Evolutionary conservation across 805 yeast species (phyloP).

Genomic region (Barnettozyma populi): DNA sequence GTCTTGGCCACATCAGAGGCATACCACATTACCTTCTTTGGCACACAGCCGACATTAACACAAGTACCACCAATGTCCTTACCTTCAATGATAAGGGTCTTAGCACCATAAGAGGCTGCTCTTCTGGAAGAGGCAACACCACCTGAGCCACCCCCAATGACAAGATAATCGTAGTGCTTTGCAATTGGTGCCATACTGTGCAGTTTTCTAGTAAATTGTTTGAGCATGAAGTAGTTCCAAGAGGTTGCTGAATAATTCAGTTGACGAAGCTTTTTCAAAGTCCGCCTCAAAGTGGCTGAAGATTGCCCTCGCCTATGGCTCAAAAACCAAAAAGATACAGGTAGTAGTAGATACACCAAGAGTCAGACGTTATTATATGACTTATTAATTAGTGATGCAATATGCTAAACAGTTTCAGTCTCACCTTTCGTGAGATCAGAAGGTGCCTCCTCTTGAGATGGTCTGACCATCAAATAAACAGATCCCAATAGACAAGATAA

Average conservation of each 20-base stretch:
- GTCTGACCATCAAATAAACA: constrained; percentile 1
- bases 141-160: constrained; percentile 98
- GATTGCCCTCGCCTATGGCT: no score
- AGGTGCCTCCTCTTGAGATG: background rate
- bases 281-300: background rate
- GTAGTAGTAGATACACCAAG: no score
- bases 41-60: constrained; percentile 99
- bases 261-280: background rate
- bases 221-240: constrained; percentile 3
- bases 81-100: constrained; percentile 76
- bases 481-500: constrained; percentile 8
- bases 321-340: background rate
- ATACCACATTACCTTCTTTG: constrained; percentile 98
- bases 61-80: constrained; percentile 93
- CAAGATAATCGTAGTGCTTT: constrained; percentile 79
- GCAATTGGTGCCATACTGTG: constrained; percentile 49
- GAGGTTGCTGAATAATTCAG: background rate
- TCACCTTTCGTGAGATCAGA: background rate
- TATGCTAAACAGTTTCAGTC: background rate
- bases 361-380: no score
- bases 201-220: constrained; percentile 14
- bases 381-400: background rate
- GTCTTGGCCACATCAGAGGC: constrained; percentile 86
- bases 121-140: constrained; percentile 98
- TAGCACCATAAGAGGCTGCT: constrained; percentile 91